Evolutionary conservation across 495 filamentous ascomycete genomes (phyloP), one percentile per base, ranked within the genome.

Genomic region (Chlorociboria aeruginascens): DNA sequence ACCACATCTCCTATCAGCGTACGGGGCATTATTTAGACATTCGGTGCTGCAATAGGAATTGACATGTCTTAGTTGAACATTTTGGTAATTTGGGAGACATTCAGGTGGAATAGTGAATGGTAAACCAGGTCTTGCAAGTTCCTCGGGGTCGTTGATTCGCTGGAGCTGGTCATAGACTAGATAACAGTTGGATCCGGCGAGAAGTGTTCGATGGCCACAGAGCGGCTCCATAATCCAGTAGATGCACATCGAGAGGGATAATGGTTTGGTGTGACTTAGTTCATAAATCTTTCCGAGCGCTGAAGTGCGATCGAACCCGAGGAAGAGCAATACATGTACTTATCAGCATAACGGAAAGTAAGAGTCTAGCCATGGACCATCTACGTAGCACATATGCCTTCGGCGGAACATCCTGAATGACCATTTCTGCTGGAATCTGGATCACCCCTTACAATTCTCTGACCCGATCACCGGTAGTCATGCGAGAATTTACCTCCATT

Each of bases 121-220:
- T 0, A 66, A 10, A 30, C 35, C 43, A 7, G 11, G 44, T 7
- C 39, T 6, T 0, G 49, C 40, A 37, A 39, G 52, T 6, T 58
- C 50, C 10, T 31, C 13, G 1, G 59, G 56, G 16, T 56, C 33
- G 51, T 63, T 45, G 47, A 62, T 60, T 8, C 60, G 52, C 41
- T 54, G 49, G 8, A 66, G 53, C 39, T 63, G 48, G 1, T 33
- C 36, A 32, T 47, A 50, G 25, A 61, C 42, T 10, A 17, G 31
- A 36, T 44, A 32, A 55, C 63, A 66, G 46, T 20, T 45, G 1
- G 54, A 44, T 6, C 53, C 58, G 7, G 53, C 48, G 12, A 61
- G 33, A 17, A 64, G 50, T 29, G 39, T 50, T 40, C 33, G 16
- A 52, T 66, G 63, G 0, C 46, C 46, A 46, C 63, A 66, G 32